These are phyloP conservation scores for Corinectria fuckeliana DNA, from an alignment of 2,329 filamentous ascomycete species.

Conservation along the genomic window DNA sequence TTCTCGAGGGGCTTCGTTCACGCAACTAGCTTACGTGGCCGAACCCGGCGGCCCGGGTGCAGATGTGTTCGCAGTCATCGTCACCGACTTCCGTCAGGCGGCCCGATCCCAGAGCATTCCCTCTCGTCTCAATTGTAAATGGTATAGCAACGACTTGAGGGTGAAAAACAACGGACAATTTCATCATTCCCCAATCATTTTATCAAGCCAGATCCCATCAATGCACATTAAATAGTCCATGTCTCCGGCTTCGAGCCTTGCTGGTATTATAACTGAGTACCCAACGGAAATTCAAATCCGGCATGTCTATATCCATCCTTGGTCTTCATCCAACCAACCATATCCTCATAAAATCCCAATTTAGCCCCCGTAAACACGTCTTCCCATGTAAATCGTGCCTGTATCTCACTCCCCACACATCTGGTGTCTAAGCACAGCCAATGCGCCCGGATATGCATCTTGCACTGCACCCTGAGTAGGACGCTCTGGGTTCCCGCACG, in stretches of 20 bases:
- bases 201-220: not conserved
- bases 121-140: too few species aligned
- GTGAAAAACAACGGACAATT: not conserved
- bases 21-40: too few species aligned
- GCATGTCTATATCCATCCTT: not conserved
- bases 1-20: too few species aligned
- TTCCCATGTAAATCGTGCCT: not conserved
- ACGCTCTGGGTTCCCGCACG: not conserved
- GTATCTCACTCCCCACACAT: not conserved
- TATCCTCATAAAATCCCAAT: not conserved
- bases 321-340: not conserved
- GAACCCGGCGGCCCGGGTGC: too few species aligned
- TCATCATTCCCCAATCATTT: not conserved
- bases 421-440: not conserved
- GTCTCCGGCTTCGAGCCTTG: not conserved
- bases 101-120: too few species aligned
- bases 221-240: not conserved
- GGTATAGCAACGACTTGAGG: not conserved
- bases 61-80: not conserved
- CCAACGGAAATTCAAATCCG: slow-evolving; percentile 9
- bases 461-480: slow-evolving; percentile 4
- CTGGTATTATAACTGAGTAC: slow-evolving; percentile 8
- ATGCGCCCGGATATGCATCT: not conserved
- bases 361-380: not conserved
- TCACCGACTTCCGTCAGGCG: too few species aligned